phyloP scores from a whole-genome alignment of 768 basidiomycete genomes.

The Lactifluus echinatus region DNA sequence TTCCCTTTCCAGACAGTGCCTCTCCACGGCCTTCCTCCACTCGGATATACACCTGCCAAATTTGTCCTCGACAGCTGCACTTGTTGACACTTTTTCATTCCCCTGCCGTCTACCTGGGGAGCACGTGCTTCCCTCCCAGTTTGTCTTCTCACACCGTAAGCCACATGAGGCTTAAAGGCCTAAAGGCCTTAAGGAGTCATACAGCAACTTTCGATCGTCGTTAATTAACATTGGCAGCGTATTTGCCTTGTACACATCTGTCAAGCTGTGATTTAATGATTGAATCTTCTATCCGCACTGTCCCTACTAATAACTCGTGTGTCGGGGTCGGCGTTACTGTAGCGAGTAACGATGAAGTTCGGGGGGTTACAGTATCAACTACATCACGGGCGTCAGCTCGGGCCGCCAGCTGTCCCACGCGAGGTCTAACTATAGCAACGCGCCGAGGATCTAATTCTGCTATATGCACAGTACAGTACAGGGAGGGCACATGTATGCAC shows the following conservation, averaged over 20 bases:
- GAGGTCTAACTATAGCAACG: not conserved
- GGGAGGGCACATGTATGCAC: no score
- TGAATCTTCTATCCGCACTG: no score
- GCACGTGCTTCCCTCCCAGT: not conserved
- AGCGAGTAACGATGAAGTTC: no score
- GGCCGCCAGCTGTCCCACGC: not conserved
- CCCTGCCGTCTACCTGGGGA: not conserved
- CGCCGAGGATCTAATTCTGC: not conserved
- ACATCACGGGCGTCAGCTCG: not conserved
- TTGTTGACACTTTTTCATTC: constrained; percentile 4
- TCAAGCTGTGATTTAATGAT: not conserved
- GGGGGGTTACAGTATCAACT: no score
- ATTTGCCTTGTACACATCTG: not conserved
- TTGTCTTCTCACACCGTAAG: not conserved
- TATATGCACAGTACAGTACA: not conserved
- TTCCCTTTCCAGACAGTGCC: constrained; percentile 3
- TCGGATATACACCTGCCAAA: constrained; percentile 7
- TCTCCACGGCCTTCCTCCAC: not conserved
- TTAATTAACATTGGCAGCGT: not conserved
- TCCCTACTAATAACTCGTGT: not conserved
- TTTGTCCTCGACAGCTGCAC: not conserved
- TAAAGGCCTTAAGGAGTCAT: no score
- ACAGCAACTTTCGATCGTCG: not conserved
- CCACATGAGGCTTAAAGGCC: not conserved
- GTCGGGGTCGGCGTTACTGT: no score